These are phyloP conservation scores for Mrakia gelida DNA, from an alignment of 768 basidiomycete species.

Conservation along the genomic window DNA sequence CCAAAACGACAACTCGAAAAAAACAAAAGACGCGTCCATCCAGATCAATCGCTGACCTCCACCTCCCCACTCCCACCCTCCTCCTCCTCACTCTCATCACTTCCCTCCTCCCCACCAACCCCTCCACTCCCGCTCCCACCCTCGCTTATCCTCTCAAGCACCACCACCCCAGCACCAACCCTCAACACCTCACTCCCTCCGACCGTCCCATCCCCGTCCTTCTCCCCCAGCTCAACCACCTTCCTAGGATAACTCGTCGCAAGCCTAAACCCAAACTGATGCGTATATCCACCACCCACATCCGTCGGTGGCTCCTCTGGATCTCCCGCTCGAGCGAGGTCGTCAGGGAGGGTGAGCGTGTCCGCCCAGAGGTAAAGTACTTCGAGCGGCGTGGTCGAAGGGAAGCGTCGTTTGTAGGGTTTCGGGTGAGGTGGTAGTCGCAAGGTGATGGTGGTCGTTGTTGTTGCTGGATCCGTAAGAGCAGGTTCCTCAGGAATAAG, in stretches of 20 bases:
- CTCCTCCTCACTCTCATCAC: background rate
- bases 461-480: background rate
- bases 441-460: constrained; percentile 10
- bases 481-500: background rate
- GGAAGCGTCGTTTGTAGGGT: constrained; percentile 20
- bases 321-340: background rate
- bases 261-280: constrained; percentile 18
- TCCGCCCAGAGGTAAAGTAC: constrained; percentile 30
- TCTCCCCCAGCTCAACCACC: constrained; percentile 8
- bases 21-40: background rate
- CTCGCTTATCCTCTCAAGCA: constrained; percentile 18
- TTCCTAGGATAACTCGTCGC: constrained; percentile 31
- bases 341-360: constrained; percentile 19
- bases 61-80: background rate
- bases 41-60: background rate
- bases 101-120: background rate
- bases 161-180: constrained; percentile 25
- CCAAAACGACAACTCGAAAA: too few relatives aligned
- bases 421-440: constrained; percentile 11
- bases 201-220: constrained; percentile 20
- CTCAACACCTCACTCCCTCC: constrained; percentile 23
- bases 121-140: background rate
- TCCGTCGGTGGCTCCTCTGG: background rate
- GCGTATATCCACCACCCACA: background rate
- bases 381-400: constrained; percentile 6